phyloP scores from a whole-genome alignment of 1,284 basidiomycete species.

The Paramarasmius palmivorus region DNA sequence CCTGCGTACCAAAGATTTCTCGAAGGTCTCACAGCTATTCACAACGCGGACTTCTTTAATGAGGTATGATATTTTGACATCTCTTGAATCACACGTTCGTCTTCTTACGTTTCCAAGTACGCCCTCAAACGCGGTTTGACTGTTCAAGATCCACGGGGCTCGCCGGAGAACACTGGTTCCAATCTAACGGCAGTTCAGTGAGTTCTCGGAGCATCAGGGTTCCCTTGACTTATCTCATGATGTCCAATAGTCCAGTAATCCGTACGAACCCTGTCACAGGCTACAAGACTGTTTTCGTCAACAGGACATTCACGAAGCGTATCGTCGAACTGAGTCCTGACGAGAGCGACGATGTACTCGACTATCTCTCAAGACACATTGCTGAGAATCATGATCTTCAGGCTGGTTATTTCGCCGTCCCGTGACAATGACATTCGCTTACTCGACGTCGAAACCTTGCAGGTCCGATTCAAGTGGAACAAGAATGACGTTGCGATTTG shows the following conservation, averaged over 20 bases:
- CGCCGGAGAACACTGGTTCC: constrained; percentile 59
- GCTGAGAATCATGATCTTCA: constrained; percentile 67
- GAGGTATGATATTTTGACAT: constrained; percentile 30
- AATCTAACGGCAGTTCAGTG: constrained; percentile 58
- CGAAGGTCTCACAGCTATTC: constrained; percentile 60
- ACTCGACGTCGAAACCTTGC: no score
- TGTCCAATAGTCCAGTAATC: constrained; percentile 41
- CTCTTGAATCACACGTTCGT: not conserved
- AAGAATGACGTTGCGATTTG: constrained; percentile 54
- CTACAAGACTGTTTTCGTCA: constrained; percentile 67
- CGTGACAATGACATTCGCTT: not conserved
- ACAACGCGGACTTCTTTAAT: constrained; percentile 55
- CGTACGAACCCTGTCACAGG: constrained; percentile 65
- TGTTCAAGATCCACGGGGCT: constrained; percentile 47
- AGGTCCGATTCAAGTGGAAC: constrained; percentile 47
- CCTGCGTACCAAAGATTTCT: constrained; percentile 56
- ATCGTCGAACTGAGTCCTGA: constrained; percentile 61
- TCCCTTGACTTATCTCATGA: not conserved
- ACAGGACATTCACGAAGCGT: constrained; percentile 62
- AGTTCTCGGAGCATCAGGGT: no score
- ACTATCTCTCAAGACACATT: constrained; percentile 48
- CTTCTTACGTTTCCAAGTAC: constrained; percentile 20
- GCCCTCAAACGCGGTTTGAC: constrained; percentile 25
- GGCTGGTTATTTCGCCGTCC: constrained; percentile 38
- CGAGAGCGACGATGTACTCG: constrained; percentile 55